phyloP scores from a whole-genome alignment of 352 stramenopile species.

The Pythium pyrilobum region DNA sequence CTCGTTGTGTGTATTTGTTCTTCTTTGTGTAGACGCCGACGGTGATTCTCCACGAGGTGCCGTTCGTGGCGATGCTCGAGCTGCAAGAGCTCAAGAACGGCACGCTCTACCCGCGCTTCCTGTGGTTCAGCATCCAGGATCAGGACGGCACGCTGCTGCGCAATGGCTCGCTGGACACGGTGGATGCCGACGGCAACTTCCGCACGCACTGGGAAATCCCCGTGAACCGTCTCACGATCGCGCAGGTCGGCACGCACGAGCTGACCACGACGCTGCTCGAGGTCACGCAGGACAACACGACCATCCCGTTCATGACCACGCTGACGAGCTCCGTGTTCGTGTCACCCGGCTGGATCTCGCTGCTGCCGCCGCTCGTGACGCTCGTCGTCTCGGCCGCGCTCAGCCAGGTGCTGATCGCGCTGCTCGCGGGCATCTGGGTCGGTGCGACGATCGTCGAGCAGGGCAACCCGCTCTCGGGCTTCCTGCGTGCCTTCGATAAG shows the following conservation, averaged over 20 bases:
- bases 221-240: slow-evolving; percentile 43
- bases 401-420: slow-evolving; percentile 73
- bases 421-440: slow-evolving; percentile 85
- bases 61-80: slow-evolving; percentile 60
- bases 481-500: slow-evolving; percentile 82
- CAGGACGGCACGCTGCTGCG: slow-evolving; percentile 34
- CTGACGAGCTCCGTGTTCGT: slow-evolving; percentile 44
- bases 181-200: slow-evolving; percentile 65
- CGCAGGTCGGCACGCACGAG: slow-evolving; percentile 36
- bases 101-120: slow-evolving; percentile 57
- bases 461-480: slow-evolving; percentile 66
- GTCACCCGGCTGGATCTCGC: slow-evolving; percentile 64
- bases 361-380: slow-evolving; percentile 71
- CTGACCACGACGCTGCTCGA: slow-evolving; percentile 44
- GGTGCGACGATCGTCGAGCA: slow-evolving; percentile 78
- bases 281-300: slow-evolving; percentile 25
- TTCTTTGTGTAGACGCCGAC: slow-evolving; percentile 33
- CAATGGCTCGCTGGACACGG: slow-evolving; percentile 61
- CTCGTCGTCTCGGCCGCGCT: slow-evolving; percentile 67
- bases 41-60: slow-evolving; percentile 68
- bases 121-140: slow-evolving; percentile 57
- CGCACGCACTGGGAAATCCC: slow-evolving; percentile 31
- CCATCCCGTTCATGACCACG: slow-evolving; percentile 31
- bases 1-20: not conserved
- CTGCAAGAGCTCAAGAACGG: slow-evolving; percentile 73